A percentile compares a stretch with the other conserved stretches of the same genome.
Conservation (phyloP, 495 filamentous ascomycete species). For the Hyaloscypha bicolor region DNA sequence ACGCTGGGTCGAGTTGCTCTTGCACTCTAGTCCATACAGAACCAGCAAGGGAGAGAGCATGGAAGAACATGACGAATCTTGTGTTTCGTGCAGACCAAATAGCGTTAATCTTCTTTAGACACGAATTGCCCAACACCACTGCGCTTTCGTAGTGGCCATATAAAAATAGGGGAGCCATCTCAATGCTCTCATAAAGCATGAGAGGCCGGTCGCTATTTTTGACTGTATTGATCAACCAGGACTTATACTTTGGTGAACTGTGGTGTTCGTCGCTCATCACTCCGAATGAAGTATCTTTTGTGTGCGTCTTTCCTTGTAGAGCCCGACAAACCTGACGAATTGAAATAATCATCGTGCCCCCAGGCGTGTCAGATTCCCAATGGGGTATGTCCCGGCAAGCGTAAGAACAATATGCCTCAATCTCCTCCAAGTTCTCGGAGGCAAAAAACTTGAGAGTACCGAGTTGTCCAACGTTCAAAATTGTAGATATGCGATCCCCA, state of each 20-base stretch:
- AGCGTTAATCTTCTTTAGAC: conserved; percentile 57
- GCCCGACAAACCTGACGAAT: conserved; percentile 75
- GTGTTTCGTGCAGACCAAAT: conserved; percentile 74
- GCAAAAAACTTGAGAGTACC: conserved; percentile 70
- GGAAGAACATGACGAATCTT: conserved; percentile 66
- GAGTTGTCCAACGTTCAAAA: conserved; percentile 72
- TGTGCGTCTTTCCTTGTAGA: conserved; percentile 83
- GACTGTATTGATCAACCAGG: conserved; percentile 46
- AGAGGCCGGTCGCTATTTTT: conserved; percentile 50
- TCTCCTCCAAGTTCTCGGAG: conserved; percentile 74
- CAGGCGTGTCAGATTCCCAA: conserved; percentile 74
- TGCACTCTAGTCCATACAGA: conserved; percentile 60
- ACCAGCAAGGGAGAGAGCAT: conserved; percentile 66
- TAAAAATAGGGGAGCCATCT: conserved; percentile 70
- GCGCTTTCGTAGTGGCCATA: conserved; percentile 75
- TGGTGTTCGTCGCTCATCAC: conserved; percentile 76
- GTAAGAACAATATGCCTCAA: conserved; percentile 73
- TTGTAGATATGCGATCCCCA: conserved; percentile 73
- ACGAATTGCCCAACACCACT: conserved; percentile 63
- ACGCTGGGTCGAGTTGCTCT: conserved; percentile 37
- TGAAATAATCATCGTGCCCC: conserved; percentile 70
- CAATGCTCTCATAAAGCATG: conserved; percentile 71
- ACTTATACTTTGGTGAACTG: conserved; percentile 62
- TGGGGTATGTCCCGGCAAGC: conserved; percentile 73
- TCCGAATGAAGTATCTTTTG: conserved; percentile 45